Percentiles rank a stretch among this genome's conserved stretches.
Conservation (phyloP, 2,329 filamentous ascomycete genomes). For the Cladophialophora chaetospira region DNA sequence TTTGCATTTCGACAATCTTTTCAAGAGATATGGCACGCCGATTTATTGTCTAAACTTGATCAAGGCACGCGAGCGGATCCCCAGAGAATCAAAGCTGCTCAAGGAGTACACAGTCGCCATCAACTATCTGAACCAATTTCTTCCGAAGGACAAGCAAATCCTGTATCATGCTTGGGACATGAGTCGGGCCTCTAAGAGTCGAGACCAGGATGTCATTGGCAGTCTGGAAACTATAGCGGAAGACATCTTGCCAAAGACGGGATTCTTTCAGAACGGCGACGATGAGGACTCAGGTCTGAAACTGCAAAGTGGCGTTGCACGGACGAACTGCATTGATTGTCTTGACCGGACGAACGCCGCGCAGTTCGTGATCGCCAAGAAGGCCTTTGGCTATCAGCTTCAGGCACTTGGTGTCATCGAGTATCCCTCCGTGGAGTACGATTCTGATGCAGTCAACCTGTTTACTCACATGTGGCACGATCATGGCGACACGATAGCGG, state of each 20-base stretch:
- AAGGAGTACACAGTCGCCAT: constrained; percentile 85
- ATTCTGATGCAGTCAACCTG: constrained; percentile 92
- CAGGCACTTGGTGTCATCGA: constrained; percentile 87
- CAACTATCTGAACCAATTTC: constrained; percentile 89
- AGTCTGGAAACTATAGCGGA: constrained; percentile 88
- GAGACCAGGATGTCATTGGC: constrained; percentile 90
- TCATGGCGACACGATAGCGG: constrained; percentile 94
- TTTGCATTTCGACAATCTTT: constrained; percentile 91
- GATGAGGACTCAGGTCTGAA: constrained; percentile 64
- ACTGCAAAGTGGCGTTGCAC: constrained; percentile 87
- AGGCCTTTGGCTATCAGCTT: constrained; percentile 86
- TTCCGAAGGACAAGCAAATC: constrained; percentile 81
- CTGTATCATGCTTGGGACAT: constrained; percentile 97
- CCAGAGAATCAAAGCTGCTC: constrained; percentile 87
- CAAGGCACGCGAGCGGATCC: constrained; percentile 82
- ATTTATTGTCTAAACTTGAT: constrained; percentile 91
- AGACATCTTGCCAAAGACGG: constrained; percentile 79
- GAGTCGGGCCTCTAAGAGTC: constrained; percentile 89
- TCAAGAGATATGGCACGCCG: constrained; percentile 88
- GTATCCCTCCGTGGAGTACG: constrained; percentile 79
- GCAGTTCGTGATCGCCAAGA: constrained; percentile 96
- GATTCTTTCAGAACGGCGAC: constrained; percentile 93
- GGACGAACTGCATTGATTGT: constrained; percentile 98
- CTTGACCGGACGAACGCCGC: constrained; percentile 95
- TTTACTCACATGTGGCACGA: constrained; percentile 99